Evolutionary conservation across 139 green algal species (phyloP).

Genomic region (Chlamydomonas incerta): DNA sequence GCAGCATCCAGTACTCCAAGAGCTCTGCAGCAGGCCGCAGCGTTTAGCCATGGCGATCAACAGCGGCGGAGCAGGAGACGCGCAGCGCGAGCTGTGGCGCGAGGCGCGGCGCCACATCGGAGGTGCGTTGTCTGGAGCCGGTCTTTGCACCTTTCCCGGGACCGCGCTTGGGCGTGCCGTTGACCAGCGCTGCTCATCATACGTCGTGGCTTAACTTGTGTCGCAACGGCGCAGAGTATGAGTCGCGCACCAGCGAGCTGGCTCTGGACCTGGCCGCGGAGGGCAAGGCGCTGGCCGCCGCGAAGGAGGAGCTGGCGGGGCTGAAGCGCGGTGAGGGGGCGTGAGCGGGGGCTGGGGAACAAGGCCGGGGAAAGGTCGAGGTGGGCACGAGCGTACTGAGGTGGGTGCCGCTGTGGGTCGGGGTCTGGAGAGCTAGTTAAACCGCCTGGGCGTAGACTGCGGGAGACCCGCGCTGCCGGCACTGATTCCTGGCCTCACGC

Average conservation of each 20-base stretch:
- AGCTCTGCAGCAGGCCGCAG: too few species aligned
- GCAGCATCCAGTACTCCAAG: too few species aligned
- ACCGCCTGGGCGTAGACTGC: not conserved
- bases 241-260: slow-evolving; percentile 25
- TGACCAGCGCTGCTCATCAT: too few species aligned
- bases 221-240: slow-evolving; percentile 32
- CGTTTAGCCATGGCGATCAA: too few species aligned
- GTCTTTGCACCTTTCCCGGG: too few species aligned
- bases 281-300: not conserved
- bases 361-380: not conserved
- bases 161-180: too few species aligned
- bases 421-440: not conserved
- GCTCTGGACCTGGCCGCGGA: not conserved
- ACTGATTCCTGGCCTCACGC: not conserved
- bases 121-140: not conserved
- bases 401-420: too few species aligned
- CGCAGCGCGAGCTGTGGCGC: slow-evolving; percentile 17
- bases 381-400: too few species aligned
- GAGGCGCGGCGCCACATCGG: slow-evolving; percentile 21
- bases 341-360: not conserved
- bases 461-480: not conserved
- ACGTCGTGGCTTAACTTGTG: too few species aligned
- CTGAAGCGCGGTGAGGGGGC: not conserved
- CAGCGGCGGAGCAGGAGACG: not conserved
- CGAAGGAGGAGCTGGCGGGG: slow-evolving; percentile 16